Evolutionary conservation across 139 green algal genomes (phyloP).

Genomic region (Limnomonas spitsbergensis): DNA sequence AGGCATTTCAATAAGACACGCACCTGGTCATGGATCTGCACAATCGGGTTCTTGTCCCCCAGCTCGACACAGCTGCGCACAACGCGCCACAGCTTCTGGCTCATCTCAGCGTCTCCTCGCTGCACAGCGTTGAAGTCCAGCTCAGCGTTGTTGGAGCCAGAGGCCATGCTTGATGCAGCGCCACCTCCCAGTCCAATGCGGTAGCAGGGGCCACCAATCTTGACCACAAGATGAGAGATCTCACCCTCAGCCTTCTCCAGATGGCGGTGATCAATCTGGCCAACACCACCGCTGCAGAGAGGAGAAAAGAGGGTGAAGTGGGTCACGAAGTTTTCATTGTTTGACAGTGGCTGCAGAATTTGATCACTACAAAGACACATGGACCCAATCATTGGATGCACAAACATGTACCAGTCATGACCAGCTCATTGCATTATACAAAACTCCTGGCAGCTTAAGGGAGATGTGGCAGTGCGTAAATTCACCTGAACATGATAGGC

Average conservation of each 20-base stretch:
- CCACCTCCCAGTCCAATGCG: conserved; percentile 98
- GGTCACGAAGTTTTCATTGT: too few relatives aligned
- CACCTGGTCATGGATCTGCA: conserved; percentile 79
- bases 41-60: conserved; percentile 89
- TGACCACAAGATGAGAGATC: conserved; percentile 95
- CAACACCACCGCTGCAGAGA: conserved; percentile 19
- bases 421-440: too few relatives aligned
- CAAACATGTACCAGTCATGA: too few relatives aligned
- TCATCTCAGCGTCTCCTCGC: conserved; percentile 95
- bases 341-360: too few relatives aligned
- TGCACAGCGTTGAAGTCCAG: conserved; percentile 99
- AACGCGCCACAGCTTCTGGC: conserved; percentile 97
- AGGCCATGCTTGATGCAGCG: conserved; percentile 82
- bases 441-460: too few relatives aligned
- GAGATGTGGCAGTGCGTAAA: too few relatives aligned
- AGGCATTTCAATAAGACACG: too few relatives aligned
- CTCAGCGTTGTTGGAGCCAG: conserved; percentile 74
- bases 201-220: conserved; percentile 97
- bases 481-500: conserved; percentile 98
- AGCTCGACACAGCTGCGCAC: conserved; percentile 95
- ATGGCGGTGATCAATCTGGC: conserved; percentile 75
- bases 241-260: conserved; percentile 58
- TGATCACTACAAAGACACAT: too few relatives aligned
- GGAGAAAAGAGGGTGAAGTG: conserved; percentile 2
- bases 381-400: too few relatives aligned